Percentiles rank a stretch among this genome's conserved stretches.
Evolutionary conservation across 495 filamentous ascomycete genomes (phyloP).

Genomic region (Neurospora sp.): DNA sequence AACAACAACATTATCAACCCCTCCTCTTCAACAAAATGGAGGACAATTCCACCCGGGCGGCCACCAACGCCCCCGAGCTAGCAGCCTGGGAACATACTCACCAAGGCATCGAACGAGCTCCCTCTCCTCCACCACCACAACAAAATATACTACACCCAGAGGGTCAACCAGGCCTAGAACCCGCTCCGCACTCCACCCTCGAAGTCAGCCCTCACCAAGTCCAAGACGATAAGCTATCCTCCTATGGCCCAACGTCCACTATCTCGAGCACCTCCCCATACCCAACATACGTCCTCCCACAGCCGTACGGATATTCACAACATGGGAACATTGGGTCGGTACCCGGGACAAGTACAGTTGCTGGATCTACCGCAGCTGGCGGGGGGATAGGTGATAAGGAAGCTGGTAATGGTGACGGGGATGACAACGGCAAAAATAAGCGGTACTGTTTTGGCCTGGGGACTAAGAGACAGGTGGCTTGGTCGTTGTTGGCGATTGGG

Average conservation of each 20-base stretch:
- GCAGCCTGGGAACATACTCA: background rate
- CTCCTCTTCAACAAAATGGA: background rate
- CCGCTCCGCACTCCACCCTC: background rate
- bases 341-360: background rate
- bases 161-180: background rate
- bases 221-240: background rate
- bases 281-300: background rate
- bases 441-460: background rate
- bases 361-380: background rate
- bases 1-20: background rate
- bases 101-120: background rate
- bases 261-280: background rate
- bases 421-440: background rate
- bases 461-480: constrained; percentile 12
- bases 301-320: background rate
- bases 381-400: background rate
- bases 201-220: background rate
- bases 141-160: background rate
- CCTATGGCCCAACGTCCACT: background rate
- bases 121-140: background rate
- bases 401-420: background rate
- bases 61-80: background rate
- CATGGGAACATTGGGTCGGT: background rate
- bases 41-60: background rate
- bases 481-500: constrained; percentile 12